A percentile compares a stretch with the other conserved stretches of the same genome.
Evolutionary conservation across 2,329 filamentous ascomycete species (phyloP).

Genomic region (Monilinia vaccinii-corymbosi): DNA sequence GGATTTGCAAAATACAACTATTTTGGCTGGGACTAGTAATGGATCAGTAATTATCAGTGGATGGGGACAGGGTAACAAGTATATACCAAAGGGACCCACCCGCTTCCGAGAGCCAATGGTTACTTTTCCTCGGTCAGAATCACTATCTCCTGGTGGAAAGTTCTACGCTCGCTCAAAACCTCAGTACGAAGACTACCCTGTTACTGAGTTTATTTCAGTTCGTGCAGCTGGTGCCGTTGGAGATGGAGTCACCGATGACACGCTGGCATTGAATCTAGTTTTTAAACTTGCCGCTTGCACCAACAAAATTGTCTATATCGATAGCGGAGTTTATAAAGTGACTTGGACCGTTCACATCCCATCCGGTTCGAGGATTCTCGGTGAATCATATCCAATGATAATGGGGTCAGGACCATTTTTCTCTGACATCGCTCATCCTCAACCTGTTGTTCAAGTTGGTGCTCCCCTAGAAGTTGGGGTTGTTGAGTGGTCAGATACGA

Average conservation of each 20-base stretch:
- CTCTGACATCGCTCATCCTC: constrained; percentile 35
- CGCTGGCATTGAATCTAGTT: constrained; percentile 47
- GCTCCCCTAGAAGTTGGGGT: constrained; percentile 47
- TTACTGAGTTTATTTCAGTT: constrained; percentile 36
- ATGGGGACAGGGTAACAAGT: constrained; percentile 34
- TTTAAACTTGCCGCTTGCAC: constrained; percentile 40
- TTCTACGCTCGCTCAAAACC: constrained; percentile 46
- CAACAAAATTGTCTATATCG: constrained; percentile 47
- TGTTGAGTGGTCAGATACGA: constrained; percentile 54
- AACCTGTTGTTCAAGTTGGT: constrained; percentile 43
- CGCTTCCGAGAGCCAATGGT: constrained; percentile 33
- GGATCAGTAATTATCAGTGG: background rate
- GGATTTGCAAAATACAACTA: constrained; percentile 32
- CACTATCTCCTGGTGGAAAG: constrained; percentile 14
- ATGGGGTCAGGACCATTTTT: constrained; percentile 35
- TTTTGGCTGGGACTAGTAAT: constrained; percentile 28
- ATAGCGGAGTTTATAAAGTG: constrained; percentile 46
- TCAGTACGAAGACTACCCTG: constrained; percentile 37
- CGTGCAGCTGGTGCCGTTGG: constrained; percentile 36
- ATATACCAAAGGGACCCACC: constrained; percentile 41
- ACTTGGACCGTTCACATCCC: constrained; percentile 40
- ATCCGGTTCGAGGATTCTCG: constrained; percentile 32
- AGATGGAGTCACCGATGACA: constrained; percentile 51
- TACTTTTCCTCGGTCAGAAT: constrained; percentile 25
- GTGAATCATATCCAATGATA: constrained; percentile 36